Percentiles rank a stretch among this genome's conserved stretches.
Evolutionary conservation across 169 alveolate species (phyloP).

Genomic region (Babesia ovis): DNA sequence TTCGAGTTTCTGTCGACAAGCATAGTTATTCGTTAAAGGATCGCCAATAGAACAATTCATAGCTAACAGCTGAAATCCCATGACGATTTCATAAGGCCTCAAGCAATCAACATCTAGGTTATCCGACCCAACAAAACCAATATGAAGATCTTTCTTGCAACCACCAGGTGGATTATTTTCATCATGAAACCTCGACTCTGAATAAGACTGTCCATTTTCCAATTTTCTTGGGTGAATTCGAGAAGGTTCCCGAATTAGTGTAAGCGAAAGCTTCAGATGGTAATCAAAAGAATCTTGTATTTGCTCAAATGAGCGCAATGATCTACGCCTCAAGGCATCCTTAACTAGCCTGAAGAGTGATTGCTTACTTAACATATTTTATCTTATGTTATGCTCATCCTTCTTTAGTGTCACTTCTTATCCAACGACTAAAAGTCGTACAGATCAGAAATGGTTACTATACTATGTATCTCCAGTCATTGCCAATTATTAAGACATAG

Average conservation of each 20-base stretch:
- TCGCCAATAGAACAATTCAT: neutral
- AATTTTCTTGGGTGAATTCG: neutral
- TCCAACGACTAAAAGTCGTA: no score
- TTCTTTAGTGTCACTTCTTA: no score
- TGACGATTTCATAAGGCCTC: conserved; percentile 34
- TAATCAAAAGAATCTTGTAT: conserved; percentile 25
- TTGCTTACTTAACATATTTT: neutral
- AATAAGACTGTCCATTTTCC: neutral
- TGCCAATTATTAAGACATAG: no score
- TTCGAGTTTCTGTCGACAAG: neutral
- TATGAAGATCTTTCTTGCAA: neutral
- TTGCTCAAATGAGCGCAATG: neutral
- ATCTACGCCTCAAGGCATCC: conserved; percentile 9
- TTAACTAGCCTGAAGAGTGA: conserved; percentile 5
- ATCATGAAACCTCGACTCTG: neutral
- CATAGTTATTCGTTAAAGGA: neutral
- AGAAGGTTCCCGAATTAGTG: neutral
- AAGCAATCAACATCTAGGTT: conserved; percentile 10
- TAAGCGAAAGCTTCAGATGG: conserved; percentile 13
- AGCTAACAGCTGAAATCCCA: conserved; percentile 32
- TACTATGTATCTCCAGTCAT: no score
- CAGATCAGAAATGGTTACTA: no score
- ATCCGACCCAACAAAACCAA: neutral
- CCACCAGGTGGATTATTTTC: neutral
- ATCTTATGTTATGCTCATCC: no score